Evolutionary conservation across 306 rosid species (phyloP).

Genomic region (Vigna unguiculata): DNA sequence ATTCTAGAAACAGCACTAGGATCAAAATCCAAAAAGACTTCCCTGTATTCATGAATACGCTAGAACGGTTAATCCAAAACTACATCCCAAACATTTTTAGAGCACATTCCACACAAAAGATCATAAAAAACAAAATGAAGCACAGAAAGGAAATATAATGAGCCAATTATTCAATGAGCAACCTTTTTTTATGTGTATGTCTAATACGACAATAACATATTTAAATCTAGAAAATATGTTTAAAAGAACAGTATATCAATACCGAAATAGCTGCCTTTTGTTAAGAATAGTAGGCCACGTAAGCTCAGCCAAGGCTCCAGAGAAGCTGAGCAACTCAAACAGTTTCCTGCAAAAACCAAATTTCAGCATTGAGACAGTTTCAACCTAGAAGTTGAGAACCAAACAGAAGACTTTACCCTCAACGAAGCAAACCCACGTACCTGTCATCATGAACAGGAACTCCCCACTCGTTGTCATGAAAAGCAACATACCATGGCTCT

Average conservation of each 20-base stretch:
- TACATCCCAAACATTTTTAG: constrained; percentile 26
- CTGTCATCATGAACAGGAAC: constrained; percentile 76
- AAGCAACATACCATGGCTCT: constrained; percentile 70
- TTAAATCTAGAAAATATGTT: neutral
- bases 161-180: constrained; percentile 24
- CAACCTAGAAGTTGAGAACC: constrained; percentile 39
- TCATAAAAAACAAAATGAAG: constrained; percentile 33
- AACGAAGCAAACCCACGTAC: constrained; percentile 52
- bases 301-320: constrained; percentile 87
- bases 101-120: constrained; percentile 17
- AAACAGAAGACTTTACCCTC: constrained; percentile 40
- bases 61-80: constrained; percentile 40
- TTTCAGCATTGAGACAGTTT: constrained; percentile 35
- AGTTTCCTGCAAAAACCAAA: constrained; percentile 58
- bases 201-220: neutral
- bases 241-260: constrained; percentile 37
- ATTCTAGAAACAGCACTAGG: constrained; percentile 64
- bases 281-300: constrained; percentile 73
- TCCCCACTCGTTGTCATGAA: constrained; percentile 83
- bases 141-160: constrained; percentile 25
- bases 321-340: constrained; percentile 77
- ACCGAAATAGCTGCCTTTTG: constrained; percentile 74
- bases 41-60: constrained; percentile 55
- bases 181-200: constrained; percentile 23
- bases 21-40: constrained; percentile 74